phyloP scores from a whole-genome alignment of 805 yeast genomes.

The Zygotorulaspora florentina region DNA sequence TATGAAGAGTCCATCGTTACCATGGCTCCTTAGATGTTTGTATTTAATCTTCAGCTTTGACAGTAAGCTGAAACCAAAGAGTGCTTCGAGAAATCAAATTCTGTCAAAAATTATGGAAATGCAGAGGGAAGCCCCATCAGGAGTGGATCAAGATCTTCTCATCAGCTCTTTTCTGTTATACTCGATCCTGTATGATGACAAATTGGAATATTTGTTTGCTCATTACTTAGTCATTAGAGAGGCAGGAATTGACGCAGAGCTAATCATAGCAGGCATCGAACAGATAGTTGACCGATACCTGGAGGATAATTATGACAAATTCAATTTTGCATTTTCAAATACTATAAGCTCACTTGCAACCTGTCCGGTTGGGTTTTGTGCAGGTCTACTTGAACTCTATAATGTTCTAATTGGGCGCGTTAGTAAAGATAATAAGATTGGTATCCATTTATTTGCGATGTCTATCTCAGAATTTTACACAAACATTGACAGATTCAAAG shows the following conservation, averaged over 20 bases:
- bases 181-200: constrained; percentile 13
- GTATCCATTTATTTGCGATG: constrained; percentile 27
- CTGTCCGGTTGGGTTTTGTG: constrained; percentile 3
- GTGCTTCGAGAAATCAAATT: constrained; percentile 6
- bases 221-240: constrained; percentile 36
- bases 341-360: constrained; percentile 14
- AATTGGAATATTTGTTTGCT: constrained; percentile 32
- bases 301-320: constrained; percentile 7
- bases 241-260: constrained; percentile 13
- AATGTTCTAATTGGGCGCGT: constrained; percentile 17
- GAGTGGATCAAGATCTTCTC: constrained; percentile 16
- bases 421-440: constrained; percentile 21
- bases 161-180: constrained; percentile 31
- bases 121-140: neutral
- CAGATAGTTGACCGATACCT: constrained; percentile 9
- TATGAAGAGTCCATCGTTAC: neutral
- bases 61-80: constrained; percentile 10
- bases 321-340: constrained; percentile 20
- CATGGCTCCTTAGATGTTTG: constrained; percentile 36
- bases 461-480: constrained; percentile 34
- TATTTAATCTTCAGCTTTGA: constrained; percentile 15
- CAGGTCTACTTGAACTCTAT: constrained; percentile 23
- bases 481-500: constrained; percentile 12
- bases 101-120: constrained; percentile 7
- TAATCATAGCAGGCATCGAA: constrained; percentile 23